phyloP scores from a whole-genome alignment of 2,329 filamentous ascomycete species.

The Ceratocystis cacaofunesta region DNA sequence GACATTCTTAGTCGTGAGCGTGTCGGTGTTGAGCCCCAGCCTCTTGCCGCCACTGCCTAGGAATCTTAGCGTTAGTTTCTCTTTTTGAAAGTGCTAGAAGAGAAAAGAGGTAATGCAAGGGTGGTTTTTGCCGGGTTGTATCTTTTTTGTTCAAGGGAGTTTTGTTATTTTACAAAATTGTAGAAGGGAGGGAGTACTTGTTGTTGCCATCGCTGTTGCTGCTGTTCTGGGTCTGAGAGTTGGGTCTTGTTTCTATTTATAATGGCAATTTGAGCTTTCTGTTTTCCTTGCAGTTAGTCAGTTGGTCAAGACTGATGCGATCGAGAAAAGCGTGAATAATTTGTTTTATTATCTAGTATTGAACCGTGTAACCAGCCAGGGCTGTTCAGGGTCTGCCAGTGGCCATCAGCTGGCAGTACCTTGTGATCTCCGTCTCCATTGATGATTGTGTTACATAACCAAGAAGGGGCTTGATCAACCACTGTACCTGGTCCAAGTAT shows the following conservation, averaged over 20 bases:
- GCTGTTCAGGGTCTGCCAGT: background rate
- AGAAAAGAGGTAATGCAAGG: background rate
- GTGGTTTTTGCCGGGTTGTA: slow-evolving; percentile 3
- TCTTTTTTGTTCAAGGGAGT: background rate
- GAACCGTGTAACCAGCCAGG: background rate
- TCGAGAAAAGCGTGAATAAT: background rate
- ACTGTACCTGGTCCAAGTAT: too few relatives aligned
- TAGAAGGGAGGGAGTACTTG: background rate
- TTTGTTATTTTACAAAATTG: background rate
- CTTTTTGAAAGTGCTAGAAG: background rate
- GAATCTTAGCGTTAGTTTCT: background rate
- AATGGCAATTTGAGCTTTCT: background rate
- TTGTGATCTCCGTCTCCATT: too few relatives aligned
- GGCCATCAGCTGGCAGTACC: background rate
- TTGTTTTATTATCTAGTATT: too few relatives aligned
- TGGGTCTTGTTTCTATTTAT: slow-evolving; percentile 14
- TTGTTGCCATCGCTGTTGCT: slow-evolving; percentile 7
- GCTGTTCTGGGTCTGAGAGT: slow-evolving; percentile 1
- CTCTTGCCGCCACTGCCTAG: slow-evolving; percentile 38
- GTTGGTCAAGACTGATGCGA: background rate
- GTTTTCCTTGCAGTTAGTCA: background rate
- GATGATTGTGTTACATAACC: background rate
- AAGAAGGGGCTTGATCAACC: background rate
- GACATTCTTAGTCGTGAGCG: slow-evolving; percentile 89
- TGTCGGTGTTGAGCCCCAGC: slow-evolving; percentile 65